Evolutionary conservation across 768 basidiomycete species (phyloP), one percentile per base, ranked within the genome.

Genomic region (Psilocybe sp.): DNA sequence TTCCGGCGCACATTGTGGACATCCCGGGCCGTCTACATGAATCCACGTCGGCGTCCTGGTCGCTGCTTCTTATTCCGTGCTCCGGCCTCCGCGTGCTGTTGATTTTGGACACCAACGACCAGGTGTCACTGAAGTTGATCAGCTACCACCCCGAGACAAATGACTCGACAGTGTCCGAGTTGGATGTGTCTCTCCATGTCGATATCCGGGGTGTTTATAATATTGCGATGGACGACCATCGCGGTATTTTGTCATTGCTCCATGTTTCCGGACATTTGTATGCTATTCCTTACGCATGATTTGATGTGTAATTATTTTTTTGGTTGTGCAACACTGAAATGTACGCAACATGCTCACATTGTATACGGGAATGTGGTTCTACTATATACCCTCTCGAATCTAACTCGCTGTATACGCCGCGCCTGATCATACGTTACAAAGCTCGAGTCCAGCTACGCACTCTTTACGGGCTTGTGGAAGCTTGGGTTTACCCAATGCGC

Each of bases 151-250:
- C 20, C 5, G 49, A 52, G n/a, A 48, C 49, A 34, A 46, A 41
- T 2, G 38, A 13, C 16, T 46, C 40, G 11, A 46, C 53, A 13
- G 50, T 52, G 39, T 59, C 61, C 44, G 42, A 47, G 18, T 47
- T 67, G 41, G 53, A 56, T 20, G 32, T 63, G 5, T 64, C 66
- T 2, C 23, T 49, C 1, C 42, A 41, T 40, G 46, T 67, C 8
- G 49, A 58, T 36, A 37, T 60, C 23, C 42, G 49, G 16, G 32
- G 40, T 33, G 48, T 62, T 10, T 49, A 55, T 38, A 62, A 63
- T 15, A 47, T 67, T 10, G 57, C 54, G 28, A 41, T 65, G 20
- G 66, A 67, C 42, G 66, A 67, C 38, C 57, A 64, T 46, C 35
- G 51, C 23, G 66, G 66, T 5, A 55, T 59, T 15, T 44, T 67